A percentile compares a stretch with the other conserved stretches of the same genome.
These are phyloP conservation scores for Thamnidium elegans DNA, from an alignment of 192 early-diverging fungal genomes.

Conservation along the genomic window DNA sequence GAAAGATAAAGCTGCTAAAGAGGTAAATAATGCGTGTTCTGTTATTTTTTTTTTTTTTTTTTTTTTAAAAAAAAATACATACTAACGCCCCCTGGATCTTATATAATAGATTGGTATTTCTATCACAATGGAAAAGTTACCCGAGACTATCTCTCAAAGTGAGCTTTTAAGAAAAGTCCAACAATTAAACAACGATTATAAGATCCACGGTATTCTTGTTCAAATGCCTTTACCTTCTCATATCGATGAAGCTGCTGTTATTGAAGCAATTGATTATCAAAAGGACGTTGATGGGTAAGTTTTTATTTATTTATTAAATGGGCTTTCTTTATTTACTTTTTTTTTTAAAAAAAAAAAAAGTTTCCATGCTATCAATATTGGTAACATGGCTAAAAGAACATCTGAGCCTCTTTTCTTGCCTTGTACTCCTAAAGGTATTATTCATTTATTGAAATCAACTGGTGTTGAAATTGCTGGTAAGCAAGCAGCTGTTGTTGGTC, in stretches of 20 bases:
- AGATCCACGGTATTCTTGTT: slow-evolving; percentile 92
- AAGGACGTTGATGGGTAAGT: slow-evolving; percentile 97
- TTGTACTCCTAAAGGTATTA: slow-evolving; percentile 95
- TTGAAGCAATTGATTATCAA: slow-evolving; percentile 76
- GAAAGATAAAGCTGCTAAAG: slow-evolving; percentile 87
- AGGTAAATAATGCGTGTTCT: slow-evolving; percentile 46
- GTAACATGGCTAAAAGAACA: slow-evolving; percentile 80
- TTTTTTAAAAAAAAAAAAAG: slow-evolving; percentile 37
- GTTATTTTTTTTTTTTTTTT: not conserved
- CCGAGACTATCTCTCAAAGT: slow-evolving; percentile 61
- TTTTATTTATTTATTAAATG: not conserved
- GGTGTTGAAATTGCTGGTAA: slow-evolving; percentile 74
- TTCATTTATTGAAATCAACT: slow-evolving; percentile 70
- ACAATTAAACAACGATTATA: slow-evolving; percentile 72
- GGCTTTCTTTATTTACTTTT: not conserved
- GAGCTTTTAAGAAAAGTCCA: slow-evolving; percentile 68
- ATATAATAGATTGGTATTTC: slow-evolving; percentile 67
- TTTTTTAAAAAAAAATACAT: not conserved
- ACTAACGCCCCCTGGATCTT: no score
- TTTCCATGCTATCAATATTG: slow-evolving; percentile 94
- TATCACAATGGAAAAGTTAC: slow-evolving; percentile 68
- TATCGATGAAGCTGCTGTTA: slow-evolving; percentile 76
- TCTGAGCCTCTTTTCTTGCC: slow-evolving; percentile 83
- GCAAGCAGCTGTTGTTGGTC: slow-evolving; percentile 91
- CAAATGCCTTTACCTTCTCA: slow-evolving; percentile 91